Evolutionary conservation across 495 filamentous ascomycete species (phyloP).

Genomic region (Friedmanniomyces simplex): DNA sequence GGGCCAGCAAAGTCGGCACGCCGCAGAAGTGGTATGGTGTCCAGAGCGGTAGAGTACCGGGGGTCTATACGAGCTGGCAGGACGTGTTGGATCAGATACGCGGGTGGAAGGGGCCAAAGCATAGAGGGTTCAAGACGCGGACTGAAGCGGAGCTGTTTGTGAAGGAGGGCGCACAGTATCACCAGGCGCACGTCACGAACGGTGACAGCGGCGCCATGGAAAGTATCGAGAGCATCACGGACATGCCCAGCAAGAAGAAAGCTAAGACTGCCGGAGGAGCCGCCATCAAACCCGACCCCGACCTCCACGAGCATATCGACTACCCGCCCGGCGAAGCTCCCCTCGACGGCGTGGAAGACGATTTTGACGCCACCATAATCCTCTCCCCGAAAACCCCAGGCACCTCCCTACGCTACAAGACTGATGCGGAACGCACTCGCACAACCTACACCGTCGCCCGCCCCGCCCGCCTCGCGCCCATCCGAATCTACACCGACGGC

Average conservation of each 20-base stretch:
- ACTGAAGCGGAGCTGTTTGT: slow-evolving; percentile 72
- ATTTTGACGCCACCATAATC: slow-evolving; percentile 50
- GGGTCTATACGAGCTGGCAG: slow-evolving; percentile 85
- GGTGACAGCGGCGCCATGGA: slow-evolving; percentile 6
- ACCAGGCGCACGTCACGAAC: background rate
- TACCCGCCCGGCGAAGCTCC: slow-evolving; percentile 46
- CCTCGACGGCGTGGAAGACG: slow-evolving; percentile 49
- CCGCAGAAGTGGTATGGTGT: slow-evolving; percentile 66
- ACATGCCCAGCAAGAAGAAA: slow-evolving; percentile 27
- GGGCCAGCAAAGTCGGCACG: background rate
- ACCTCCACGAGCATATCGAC: slow-evolving; percentile 26
- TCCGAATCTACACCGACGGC: slow-evolving; percentile 84
- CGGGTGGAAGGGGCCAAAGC: slow-evolving; percentile 67
- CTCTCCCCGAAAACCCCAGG: slow-evolving; percentile 43
- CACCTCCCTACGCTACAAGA: slow-evolving; percentile 47
- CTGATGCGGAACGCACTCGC: slow-evolving; percentile 36
- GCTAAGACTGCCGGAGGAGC: too few species aligned
- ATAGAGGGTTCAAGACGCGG: slow-evolving; percentile 66
- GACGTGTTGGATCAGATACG: slow-evolving; percentile 64
- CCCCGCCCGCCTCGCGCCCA: slow-evolving; percentile 33
- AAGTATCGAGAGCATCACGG: slow-evolving; percentile 18
- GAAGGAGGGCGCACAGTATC: slow-evolving; percentile 33
- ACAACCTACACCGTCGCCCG: slow-evolving; percentile 35
- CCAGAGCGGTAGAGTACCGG: slow-evolving; percentile 67
- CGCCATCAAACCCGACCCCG: slow-evolving; percentile 15